phyloP scores from a whole-genome alignment of 108 stramenopile genomes.

The Mediolabrus comicus region DNA sequence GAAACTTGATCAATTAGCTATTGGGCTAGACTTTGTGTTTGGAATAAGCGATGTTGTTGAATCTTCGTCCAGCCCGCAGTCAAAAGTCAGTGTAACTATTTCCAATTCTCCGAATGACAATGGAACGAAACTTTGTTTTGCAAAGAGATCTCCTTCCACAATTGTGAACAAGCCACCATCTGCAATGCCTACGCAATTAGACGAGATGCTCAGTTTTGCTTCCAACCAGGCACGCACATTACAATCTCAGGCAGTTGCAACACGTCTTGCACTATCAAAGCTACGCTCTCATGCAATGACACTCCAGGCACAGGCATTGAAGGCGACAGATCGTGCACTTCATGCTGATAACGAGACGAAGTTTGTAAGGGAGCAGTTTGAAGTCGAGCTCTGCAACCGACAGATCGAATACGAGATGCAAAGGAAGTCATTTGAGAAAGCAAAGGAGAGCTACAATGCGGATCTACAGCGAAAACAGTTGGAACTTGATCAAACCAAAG shows the following conservation, averaged over 20 bases:
- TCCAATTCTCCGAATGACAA: constrained; percentile 6
- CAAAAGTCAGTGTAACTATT: constrained; percentile 4
- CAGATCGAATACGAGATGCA: constrained; percentile 26
- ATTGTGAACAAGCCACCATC: not conserved
- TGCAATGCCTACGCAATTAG: constrained; percentile 23
- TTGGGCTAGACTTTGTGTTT: constrained; percentile 19
- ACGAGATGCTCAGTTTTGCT: constrained; percentile 20
- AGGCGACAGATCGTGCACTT: constrained; percentile 22
- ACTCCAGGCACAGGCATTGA: constrained; percentile 31
- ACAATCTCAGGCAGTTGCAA: constrained; percentile 18
- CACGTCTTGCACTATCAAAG: constrained; percentile 18
- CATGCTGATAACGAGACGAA: constrained; percentile 11
- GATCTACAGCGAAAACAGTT: constrained; percentile 1
- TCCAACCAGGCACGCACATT: constrained; percentile 12
- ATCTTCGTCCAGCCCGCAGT: not conserved
- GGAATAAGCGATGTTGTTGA: constrained; percentile 6
- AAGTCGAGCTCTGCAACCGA: constrained; percentile 18
- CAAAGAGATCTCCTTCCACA: not conserved
- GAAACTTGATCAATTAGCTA: constrained; percentile 24
- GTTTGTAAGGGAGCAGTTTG: constrained; percentile 8
- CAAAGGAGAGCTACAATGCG: constrained; percentile 19
- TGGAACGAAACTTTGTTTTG: constrained; percentile 1
- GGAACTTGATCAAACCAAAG: constrained; percentile 18
- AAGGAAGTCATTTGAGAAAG: constrained; percentile 23
- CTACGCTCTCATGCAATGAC: constrained; percentile 25